Conservation (phyloP, 2,329 filamentous ascomycete species). For the Monilinia aucupariae region DNA sequence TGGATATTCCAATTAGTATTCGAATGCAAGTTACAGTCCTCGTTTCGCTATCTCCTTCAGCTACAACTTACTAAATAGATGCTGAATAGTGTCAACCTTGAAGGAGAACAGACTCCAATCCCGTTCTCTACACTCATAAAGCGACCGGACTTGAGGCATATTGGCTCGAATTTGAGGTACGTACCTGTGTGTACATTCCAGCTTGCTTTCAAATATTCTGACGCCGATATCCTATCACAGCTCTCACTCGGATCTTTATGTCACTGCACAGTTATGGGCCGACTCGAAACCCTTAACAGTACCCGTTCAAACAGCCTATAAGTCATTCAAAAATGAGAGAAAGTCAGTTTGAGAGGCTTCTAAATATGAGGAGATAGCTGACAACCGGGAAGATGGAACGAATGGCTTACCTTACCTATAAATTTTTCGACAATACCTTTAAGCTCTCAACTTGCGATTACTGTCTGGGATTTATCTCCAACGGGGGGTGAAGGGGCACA, state of each 20-base stretch:
- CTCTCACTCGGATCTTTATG: slow-evolving; percentile 80
- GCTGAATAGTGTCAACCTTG: slow-evolving; percentile 59
- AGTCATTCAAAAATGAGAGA: slow-evolving; percentile 72
- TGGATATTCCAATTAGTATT: slow-evolving; percentile 66
- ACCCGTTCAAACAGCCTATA: slow-evolving; percentile 87
- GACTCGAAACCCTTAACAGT: slow-evolving; percentile 93
- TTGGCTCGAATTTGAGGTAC: slow-evolving; percentile 74
- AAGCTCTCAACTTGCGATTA: slow-evolving; percentile 82
- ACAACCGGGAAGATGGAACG: slow-evolving; percentile 71
- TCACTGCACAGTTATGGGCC: slow-evolving; percentile 90
- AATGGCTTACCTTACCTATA: slow-evolving; percentile 88
- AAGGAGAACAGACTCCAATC: slow-evolving; percentile 70
- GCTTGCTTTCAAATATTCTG: background rate
- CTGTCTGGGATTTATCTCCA: slow-evolving; percentile 89
- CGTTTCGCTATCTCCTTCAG: background rate
- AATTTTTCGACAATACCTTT: slow-evolving; percentile 75
- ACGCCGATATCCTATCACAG: slow-evolving; percentile 41
- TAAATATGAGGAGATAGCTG: slow-evolving; percentile 15
- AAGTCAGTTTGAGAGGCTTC: slow-evolving; percentile 39
- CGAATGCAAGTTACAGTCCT: slow-evolving; percentile 46
- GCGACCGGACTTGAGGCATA: slow-evolving; percentile 73
- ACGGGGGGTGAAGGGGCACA: slow-evolving; percentile 63
- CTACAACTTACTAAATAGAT: background rate
- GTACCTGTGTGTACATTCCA: background rate
- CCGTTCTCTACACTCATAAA: slow-evolving; percentile 73